Conservation (phyloP, 805 yeast genomes). For the Wickerhamiella slavikovae region DNA sequence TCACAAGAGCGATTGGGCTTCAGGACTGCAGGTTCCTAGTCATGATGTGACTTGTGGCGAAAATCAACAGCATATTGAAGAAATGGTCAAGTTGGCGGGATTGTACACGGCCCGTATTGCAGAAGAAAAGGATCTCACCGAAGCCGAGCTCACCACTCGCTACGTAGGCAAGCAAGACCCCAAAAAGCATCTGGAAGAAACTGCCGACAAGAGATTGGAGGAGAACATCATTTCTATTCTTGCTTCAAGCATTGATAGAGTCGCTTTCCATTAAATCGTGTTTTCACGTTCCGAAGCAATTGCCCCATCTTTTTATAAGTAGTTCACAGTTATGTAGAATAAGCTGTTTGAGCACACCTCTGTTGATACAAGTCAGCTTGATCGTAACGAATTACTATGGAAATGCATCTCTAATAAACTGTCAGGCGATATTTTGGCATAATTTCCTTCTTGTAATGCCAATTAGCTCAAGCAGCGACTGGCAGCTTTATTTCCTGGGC, state of each 20-base stretch:
- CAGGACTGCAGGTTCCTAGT: slow-evolving; percentile 63
- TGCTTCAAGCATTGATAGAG: slow-evolving; percentile 76
- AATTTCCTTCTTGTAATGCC: too few relatives aligned
- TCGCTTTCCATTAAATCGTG: slow-evolving; percentile 54
- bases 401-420: too few relatives aligned
- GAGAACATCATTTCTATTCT: slow-evolving; percentile 74
- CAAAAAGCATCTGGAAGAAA: slow-evolving; percentile 82
- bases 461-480: too few relatives aligned
- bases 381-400: too few relatives aligned
- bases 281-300: background rate
- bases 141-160: slow-evolving; percentile 80
- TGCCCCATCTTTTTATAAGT: too few relatives aligned
- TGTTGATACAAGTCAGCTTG: too few relatives aligned
- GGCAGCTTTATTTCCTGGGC: too few relatives aligned
- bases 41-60: slow-evolving; percentile 57
- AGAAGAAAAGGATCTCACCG: slow-evolving; percentile 76
- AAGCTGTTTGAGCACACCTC: too few relatives aligned
- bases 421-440: too few relatives aligned
- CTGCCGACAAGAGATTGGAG: slow-evolving; percentile 71
- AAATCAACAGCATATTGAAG: slow-evolving; percentile 50
- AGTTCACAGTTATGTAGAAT: background rate
- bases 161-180: slow-evolving; percentile 98
- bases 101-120: slow-evolving; percentile 75
- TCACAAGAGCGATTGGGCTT: slow-evolving; percentile 91
- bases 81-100: slow-evolving; percentile 76